Evolutionary conservation across 805 yeast species (phyloP).

Genomic region (Debaryomyces castellii): DNA sequence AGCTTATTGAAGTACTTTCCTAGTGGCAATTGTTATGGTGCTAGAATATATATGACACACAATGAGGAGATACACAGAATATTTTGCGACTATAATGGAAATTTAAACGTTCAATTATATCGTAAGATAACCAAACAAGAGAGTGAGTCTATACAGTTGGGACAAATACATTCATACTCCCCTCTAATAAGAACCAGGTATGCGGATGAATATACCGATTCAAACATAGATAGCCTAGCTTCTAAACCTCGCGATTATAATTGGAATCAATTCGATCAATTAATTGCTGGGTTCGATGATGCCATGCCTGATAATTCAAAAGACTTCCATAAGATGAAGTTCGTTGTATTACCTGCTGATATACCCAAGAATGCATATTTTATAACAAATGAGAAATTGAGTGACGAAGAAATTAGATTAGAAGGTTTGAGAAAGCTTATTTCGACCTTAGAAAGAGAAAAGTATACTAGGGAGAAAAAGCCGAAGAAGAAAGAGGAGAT

Average conservation of each 20-base stretch:
- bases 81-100: conserved; percentile 67
- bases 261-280: conserved; percentile 92
- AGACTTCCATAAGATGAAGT: conserved; percentile 66
- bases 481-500: conserved; percentile 48
- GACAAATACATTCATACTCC: conserved; percentile 11
- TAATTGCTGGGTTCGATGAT: conserved; percentile 88
- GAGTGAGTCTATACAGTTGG: conserved; percentile 9
- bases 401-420: conserved; percentile 85
- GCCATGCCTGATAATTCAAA: conserved; percentile 54
- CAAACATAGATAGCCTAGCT: conserved; percentile 56
- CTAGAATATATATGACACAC: conserved; percentile 70
- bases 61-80: conserved; percentile 86
- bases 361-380: conserved; percentile 54
- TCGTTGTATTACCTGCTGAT: conserved; percentile 81
- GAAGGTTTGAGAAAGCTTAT: conserved; percentile 81
- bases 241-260: conserved; percentile 58
- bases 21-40: conserved; percentile 42
- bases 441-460: conserved; percentile 58
- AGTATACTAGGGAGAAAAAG: conserved; percentile 27
- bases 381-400: conserved; percentile 58
- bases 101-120: conserved; percentile 78
- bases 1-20: conserved; percentile 59
- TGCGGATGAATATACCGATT: conserved; percentile 60
- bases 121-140: conserved; percentile 14
- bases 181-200: conserved; percentile 73